phyloP scores from a whole-genome alignment of 148 eudicot species.

The Camellia granthamiana region DNA sequence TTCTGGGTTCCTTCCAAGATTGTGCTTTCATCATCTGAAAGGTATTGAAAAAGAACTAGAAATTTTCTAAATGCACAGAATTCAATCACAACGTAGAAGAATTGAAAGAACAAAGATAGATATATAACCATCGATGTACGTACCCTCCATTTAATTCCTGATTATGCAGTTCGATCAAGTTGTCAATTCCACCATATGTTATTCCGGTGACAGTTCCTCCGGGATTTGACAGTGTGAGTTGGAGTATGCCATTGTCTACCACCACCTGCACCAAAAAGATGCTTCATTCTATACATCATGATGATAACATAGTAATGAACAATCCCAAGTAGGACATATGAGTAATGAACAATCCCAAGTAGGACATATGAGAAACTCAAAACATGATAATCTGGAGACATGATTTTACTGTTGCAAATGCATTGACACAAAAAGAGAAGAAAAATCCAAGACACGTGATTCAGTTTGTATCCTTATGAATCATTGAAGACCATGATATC shows the following conservation, averaged over 20 bases:
- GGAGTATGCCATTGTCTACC: conserved; percentile 47
- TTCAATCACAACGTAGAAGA: no score
- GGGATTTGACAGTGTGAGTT: conserved; percentile 22
- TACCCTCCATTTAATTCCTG: conserved; percentile 67
- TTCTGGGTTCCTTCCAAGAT: not conserved
- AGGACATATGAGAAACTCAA: no score
- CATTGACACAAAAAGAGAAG: no score
- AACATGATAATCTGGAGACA: no score
- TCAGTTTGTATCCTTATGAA: no score
- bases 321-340: no score
- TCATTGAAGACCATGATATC: no score
- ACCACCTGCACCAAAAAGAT: conserved; percentile 48
- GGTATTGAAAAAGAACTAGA: not conserved
- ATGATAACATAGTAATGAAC: not conserved
- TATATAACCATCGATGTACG: not conserved
- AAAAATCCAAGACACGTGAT: no score
- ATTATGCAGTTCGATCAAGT: conserved; percentile 47
- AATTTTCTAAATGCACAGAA: no score
- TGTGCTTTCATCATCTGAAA: not conserved
- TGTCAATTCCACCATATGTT: conserved; percentile 16
- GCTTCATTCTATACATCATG: not conserved
- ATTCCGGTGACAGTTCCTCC: conserved; percentile 21
- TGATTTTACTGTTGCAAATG: no score
- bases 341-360: no score
- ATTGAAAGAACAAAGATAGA: no score